Conservation (phyloP, 192 early-diverging fungal genomes). For the Spinellus fusiger region DNA sequence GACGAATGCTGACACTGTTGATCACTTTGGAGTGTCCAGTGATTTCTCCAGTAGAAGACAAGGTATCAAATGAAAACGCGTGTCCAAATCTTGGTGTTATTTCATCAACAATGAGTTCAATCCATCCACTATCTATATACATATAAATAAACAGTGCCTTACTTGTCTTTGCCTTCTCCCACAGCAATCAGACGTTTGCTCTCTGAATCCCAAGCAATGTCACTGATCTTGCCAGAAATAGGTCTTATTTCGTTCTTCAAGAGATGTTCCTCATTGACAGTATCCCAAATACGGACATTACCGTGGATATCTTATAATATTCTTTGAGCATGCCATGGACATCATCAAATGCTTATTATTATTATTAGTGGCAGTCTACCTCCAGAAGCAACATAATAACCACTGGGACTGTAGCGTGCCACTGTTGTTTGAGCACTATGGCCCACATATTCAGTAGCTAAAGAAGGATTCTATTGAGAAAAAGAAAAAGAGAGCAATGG, state of each 20-base stretch:
- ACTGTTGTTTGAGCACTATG: constrained; percentile 76
- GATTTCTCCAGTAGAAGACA: constrained; percentile 86
- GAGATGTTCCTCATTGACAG: constrained; percentile 70
- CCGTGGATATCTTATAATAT: constrained; percentile 58
- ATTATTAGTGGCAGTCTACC: constrained; percentile 42
- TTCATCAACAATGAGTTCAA: not conserved
- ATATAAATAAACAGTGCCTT: not conserved
- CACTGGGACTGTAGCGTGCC: constrained; percentile 85
- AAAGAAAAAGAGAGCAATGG: not conserved
- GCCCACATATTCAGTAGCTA: constrained; percentile 78
- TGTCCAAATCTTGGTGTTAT: constrained; percentile 66
- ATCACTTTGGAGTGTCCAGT: constrained; percentile 83
- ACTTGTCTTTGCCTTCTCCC: constrained; percentile 86
- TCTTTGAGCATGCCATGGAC: no score
- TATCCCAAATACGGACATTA: constrained; percentile 94
- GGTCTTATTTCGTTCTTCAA: constrained; percentile 79
- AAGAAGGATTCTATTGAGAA: constrained; percentile 56
- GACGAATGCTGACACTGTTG: constrained; percentile 87
- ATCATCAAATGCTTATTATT: not conserved
- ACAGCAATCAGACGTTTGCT: constrained; percentile 96
- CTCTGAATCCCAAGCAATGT: constrained; percentile 92
- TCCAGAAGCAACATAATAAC: constrained; percentile 95
- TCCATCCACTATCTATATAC: not conserved
- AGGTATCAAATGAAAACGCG: constrained; percentile 84
- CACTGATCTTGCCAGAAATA: constrained; percentile 73